Evolutionary conservation across 352 stramenopile species (phyloP), one percentile per base, ranked within the genome.

Genomic region (Globisporangium emineosum): DNA sequence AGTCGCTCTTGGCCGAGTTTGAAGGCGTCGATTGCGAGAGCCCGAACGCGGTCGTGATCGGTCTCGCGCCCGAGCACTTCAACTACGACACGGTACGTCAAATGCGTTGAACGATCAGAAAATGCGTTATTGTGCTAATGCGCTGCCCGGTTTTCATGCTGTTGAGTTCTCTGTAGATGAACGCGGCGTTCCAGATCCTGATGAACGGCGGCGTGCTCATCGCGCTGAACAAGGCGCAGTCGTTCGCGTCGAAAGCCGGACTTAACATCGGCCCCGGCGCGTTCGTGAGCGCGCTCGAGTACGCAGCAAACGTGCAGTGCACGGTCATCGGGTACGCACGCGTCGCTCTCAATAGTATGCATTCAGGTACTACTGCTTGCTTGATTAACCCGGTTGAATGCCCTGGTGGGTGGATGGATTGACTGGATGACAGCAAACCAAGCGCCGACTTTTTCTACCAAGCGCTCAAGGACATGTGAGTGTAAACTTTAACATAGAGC

Each of bases 11-110:
- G 42, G 68, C 60, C 25, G 77, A 89, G 52, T 87, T 87, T 32
- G 64, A 72, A 15, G 77, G 70, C 15, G 37, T 89, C 17, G 49
- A 75, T 27, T 50, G 56, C 42, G 58, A 68, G 3, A 68, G 82
- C 54, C 79, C 79, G 29, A 89, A 84, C 53, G 79, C 76, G 0
- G 79, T 87, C n/a, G 76, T 89, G n/a, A 60, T 89, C 13, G 79
- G 76, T 1, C 57, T 87, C 10, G 76, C 77, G 30, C 77, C 76
- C 0, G 62, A 78, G 19, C 67, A 79, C 8, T 89, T 89, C 62
- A 74, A 89, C 67, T 89, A 89, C 60, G 60, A 73, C 49, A 82
- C 76, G 57, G 79, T 84, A 15, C 37, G 37, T 19, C 0, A 45
- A 45, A n/a, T n/a, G 15, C 8, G 37, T 7, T n/a, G n/a, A n/a